Percentiles rank a stretch among this genome's conserved stretches.
phyloP scores from a whole-genome alignment of 441 rosid genomes.

The Hypseocharis bilobata region DNA sequence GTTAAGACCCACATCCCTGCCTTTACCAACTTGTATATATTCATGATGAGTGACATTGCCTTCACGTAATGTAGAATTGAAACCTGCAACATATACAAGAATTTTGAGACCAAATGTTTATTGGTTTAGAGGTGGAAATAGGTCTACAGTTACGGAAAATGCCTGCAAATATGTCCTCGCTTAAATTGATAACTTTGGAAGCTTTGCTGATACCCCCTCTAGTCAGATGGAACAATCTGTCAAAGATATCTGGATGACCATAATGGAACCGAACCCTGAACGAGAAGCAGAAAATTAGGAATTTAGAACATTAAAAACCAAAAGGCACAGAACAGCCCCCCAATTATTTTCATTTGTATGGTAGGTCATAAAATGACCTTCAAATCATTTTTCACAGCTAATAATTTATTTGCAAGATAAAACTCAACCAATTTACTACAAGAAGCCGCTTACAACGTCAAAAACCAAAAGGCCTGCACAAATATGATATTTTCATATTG shows the following conservation, averaged over 20 bases:
- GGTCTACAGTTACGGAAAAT: constrained; percentile 18
- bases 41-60: constrained; percentile 99
- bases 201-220: constrained; percentile 99
- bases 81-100: constrained; percentile 40
- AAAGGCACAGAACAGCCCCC: not conserved
- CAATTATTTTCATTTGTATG: no score
- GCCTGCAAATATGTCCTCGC: constrained; percentile 99
- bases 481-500: no score
- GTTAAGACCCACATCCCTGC: constrained; percentile 95
- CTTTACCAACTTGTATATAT: constrained; percentile 98
- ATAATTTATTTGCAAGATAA: not conserved
- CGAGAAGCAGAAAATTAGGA: constrained; percentile 9
- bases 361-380: no score
- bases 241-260: constrained; percentile 41
- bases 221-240: constrained; percentile 86
- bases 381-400: not conserved
- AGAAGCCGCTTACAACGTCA: no score
- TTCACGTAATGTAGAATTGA: constrained; percentile 93
- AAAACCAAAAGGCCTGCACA: no score
- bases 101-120: not conserved
- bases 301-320: constrained; percentile 1
- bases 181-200: constrained; percentile 84
- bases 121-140: not conserved
- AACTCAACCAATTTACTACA: no score
- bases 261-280: constrained; percentile 88